Base-by-base conservation (phyloP, 257 asterid species). In the Hygrophila difformis region DNA sequence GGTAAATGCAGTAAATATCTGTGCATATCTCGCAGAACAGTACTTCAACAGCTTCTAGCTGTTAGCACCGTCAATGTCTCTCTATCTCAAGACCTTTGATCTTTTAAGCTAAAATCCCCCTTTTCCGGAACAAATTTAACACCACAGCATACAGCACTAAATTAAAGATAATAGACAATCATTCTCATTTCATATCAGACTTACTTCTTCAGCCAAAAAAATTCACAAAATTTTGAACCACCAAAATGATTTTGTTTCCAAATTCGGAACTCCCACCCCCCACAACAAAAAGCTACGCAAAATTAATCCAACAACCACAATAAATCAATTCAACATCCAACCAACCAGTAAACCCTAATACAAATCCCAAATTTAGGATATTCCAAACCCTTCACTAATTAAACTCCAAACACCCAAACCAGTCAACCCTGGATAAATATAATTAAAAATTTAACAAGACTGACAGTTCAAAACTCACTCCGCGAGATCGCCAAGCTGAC, bases 401-500 rank as follows among this genome's bases (percentile, higher is more conserved):
- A 18, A 45, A 24, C 21, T 22, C 12, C 28, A 26, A 37, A 41
- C 28, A 23, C 26, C 21, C 46, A n/a, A 16, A 35, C 38, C 10
- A 43, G 29, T 51, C 29, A 26, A 40, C 39, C 53, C 18, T 14
- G 20, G 11, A 21, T 16, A 7, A 28, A 26, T 28, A 40, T 9
- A 17, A 4, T 19, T 8, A 18, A 11, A 31, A 40, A 12, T 12
- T n/a, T 7, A 36, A 12, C 7, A 4, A 8, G 12, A 1, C 2
- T 16, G 19, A 11, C 1, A 36, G 36, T 4, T 7, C 29, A 16
- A 46, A 40, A 63, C 77, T 41, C 52, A 87, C 97, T 87, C 93
- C 23, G 91, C 85, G 31, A 87, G 87, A 78, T 87, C 97, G 57
- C 97, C 97, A 29, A 87, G 87, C 85, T 87, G 97, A 21, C 97